Evolutionary conservation across 306 rosid species (phyloP).

Genomic region (Castanospermum australe): DNA sequence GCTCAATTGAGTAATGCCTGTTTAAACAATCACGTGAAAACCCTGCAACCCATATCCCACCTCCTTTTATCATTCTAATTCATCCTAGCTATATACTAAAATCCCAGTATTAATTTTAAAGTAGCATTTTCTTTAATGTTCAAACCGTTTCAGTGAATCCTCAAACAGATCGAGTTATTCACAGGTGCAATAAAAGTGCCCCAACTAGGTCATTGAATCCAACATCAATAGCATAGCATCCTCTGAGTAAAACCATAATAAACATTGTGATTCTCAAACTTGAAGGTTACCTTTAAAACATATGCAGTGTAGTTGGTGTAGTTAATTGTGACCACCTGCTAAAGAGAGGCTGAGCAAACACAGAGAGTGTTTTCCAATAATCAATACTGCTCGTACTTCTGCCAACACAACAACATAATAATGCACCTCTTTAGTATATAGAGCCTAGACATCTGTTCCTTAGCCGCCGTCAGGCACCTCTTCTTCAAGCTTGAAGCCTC

Average conservation of each 20-base stretch:
- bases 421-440: constrained; percentile 46
- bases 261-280: not conserved
- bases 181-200: not conserved
- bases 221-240: not conserved
- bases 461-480: constrained; percentile 23
- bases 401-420: constrained; percentile 43
- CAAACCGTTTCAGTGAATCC: not conserved
- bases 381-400: constrained; percentile 36
- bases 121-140: not conserved
- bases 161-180: not conserved
- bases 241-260: not conserved
- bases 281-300: not conserved
- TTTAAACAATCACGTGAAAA: constrained; percentile 27
- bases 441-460: constrained; percentile 29
- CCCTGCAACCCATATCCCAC: not conserved
- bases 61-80: not conserved
- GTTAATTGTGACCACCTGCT: not conserved
- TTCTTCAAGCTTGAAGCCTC: constrained; percentile 27
- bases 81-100: not conserved
- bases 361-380: not conserved
- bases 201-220: not conserved
- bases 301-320: not conserved
- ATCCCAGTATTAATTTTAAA: not conserved
- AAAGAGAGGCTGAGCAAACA: not conserved
- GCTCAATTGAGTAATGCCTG: not conserved